A percentile compares a stretch with the other conserved stretches of the same genome.
Evolutionary conservation across 169 alveolate species (phyloP).

Genomic region (Plasmodium cynomolgi): DNA sequence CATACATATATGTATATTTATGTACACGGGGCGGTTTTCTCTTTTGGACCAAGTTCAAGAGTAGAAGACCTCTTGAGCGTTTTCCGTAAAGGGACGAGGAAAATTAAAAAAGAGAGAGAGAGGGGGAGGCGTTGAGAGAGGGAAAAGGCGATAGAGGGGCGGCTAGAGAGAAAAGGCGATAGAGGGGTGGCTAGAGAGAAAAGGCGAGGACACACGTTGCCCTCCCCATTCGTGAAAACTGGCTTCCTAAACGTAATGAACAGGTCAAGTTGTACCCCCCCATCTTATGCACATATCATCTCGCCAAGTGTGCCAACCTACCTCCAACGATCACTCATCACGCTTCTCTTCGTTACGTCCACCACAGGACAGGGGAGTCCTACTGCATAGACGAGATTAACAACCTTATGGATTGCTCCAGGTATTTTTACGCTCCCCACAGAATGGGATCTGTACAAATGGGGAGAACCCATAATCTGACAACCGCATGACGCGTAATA

Average conservation of each 20-base stretch:
- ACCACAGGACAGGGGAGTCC: conserved; percentile 70
- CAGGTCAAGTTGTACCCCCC: background rate
- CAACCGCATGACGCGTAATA: background rate
- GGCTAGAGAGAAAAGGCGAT: background rate
- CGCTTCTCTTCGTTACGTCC: background rate
- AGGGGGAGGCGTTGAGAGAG: background rate
- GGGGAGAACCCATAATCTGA: background rate
- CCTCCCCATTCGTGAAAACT: background rate
- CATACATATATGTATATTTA: background rate
- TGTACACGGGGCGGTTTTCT: background rate
- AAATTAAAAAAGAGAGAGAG: background rate
- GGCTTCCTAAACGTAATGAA: background rate
- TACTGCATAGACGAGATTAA: conserved; percentile 82
- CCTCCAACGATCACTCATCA: background rate
- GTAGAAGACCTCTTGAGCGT: background rate
- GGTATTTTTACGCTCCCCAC: conserved; percentile 62
- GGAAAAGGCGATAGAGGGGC: background rate
- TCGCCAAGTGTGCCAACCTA: background rate
- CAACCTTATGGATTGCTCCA: conserved; percentile 79
- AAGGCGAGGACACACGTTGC: background rate
- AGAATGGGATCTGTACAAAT: background rate
- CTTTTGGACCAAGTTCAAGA: background rate
- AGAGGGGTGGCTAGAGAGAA: background rate
- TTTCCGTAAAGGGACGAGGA: background rate
- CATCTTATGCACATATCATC: background rate